Conservation (phyloP, 257 asterid genomes). For the Nicotiana sylvestris region DNA sequence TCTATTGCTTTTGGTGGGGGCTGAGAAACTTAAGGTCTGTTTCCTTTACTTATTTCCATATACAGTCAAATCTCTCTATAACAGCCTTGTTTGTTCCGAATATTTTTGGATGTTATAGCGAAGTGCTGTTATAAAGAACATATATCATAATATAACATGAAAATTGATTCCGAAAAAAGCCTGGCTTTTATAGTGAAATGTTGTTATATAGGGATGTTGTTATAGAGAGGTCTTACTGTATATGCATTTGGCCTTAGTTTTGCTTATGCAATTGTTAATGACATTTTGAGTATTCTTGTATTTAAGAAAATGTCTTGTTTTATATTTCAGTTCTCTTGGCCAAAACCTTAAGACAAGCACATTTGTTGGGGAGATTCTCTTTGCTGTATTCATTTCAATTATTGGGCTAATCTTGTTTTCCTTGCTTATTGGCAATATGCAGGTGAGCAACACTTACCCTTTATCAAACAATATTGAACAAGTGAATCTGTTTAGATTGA, state of each 20-base stretch:
- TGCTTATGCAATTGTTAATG: too few species aligned
- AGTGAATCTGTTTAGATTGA: background rate
- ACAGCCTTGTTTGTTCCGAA: too few species aligned
- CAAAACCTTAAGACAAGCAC: constrained; percentile 34
- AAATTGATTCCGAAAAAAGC: too few species aligned
- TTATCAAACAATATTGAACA: background rate
- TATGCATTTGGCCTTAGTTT: too few species aligned
- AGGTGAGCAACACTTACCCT: background rate
- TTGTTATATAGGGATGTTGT: too few species aligned
- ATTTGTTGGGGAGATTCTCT: constrained; percentile 25
- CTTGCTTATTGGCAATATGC: constrained; percentile 12
- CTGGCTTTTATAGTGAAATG: too few species aligned
- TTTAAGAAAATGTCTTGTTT: background rate
- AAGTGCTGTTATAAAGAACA: too few species aligned
- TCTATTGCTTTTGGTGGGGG: constrained; percentile 86
- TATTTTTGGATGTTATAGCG: too few species aligned
- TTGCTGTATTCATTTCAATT: constrained; percentile 28
- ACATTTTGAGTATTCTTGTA: too few species aligned
- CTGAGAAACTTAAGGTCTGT: constrained; percentile 55
- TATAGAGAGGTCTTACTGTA: too few species aligned
- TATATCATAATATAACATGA: too few species aligned
- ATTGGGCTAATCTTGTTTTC: constrained; percentile 20
- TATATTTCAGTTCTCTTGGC: constrained; percentile 31
- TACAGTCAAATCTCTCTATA: too few species aligned
- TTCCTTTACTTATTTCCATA: background rate